A percentile compares a stretch with the other conserved stretches of the same genome.
Evolutionary conservation across 371 early-diverging fungal species (phyloP).

Genomic region (Apophysomyces sp.): DNA sequence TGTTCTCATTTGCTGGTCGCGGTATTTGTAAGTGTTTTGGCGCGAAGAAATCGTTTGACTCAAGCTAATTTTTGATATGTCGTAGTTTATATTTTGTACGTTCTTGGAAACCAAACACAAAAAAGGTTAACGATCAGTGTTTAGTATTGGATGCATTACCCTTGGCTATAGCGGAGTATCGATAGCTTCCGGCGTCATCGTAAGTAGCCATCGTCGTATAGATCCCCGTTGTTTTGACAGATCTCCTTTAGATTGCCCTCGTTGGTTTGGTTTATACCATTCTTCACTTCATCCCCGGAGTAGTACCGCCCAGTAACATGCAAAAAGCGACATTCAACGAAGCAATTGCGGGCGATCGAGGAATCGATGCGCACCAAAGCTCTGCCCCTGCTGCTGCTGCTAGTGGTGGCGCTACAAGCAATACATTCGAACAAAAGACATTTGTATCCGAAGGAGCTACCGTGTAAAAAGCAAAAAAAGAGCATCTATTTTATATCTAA

Average conservation of each 20-base stretch:
- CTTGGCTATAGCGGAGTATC: background rate
- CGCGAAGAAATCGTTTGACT: background rate
- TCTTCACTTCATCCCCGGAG: conserved; percentile 9
- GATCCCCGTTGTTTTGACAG: background rate
- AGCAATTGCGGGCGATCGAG: conserved; percentile 2
- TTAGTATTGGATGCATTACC: background rate
- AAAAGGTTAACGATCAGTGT: background rate
- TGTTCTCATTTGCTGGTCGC: conserved; percentile 22
- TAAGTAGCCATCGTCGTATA: background rate
- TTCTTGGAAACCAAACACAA: background rate
- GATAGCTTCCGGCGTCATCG: background rate
- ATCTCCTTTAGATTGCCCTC: background rate
- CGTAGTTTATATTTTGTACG: background rate
- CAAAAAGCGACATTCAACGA: conserved; percentile 3
- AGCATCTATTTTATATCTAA: no score
- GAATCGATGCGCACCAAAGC: background rate
- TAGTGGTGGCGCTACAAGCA: background rate
- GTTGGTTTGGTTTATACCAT: conserved; percentile 7
- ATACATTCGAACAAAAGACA: conserved; percentile 5
- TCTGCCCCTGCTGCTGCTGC: background rate
- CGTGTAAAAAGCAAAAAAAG: background rate
- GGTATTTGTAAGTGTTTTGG: conserved; percentile 14
- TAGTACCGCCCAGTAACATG: conserved; percentile 11
- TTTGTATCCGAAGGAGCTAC: conserved; percentile 6
- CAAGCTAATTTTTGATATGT: background rate